Conservation (phyloP, 176 grass and related monocot genomes). For the Pontederia crassipes region DNA sequence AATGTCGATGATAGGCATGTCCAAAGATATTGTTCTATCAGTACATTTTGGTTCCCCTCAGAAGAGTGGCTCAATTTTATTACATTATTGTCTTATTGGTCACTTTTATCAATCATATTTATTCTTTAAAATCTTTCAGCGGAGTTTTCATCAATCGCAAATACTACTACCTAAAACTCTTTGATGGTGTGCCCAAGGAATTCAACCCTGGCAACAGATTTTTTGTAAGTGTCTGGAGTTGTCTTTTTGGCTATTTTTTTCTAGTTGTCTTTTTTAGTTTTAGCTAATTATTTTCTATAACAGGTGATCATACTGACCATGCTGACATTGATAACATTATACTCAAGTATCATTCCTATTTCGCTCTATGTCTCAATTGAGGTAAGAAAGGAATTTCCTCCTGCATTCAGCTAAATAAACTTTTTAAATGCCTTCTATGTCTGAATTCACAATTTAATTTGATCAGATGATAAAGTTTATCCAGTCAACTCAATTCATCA, state of each 20-base stretch:
- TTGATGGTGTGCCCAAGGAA: conserved; percentile 53
- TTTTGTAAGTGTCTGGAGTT: conserved; percentile 46
- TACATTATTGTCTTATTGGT: background rate
- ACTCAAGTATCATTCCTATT: conserved; percentile 97
- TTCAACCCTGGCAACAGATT: conserved; percentile 92
- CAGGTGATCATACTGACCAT: conserved; percentile 96
- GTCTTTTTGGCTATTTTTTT: conserved; percentile 2
- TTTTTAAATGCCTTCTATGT: background rate
- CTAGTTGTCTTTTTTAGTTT: conserved; percentile 16
- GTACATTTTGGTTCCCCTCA: no score
- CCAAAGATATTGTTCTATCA: conserved; percentile 1
- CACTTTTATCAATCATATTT: conserved; percentile 19
- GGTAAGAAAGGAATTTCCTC: conserved; percentile 23
- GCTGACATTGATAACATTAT: conserved; percentile 98
- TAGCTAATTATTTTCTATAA: conserved; percentile 11
- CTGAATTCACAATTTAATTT: conserved; percentile 24
- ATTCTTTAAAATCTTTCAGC: conserved; percentile 42
- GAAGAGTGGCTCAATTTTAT: background rate
- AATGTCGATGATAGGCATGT: background rate
- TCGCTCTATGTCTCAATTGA: conserved; percentile 99
- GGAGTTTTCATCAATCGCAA: conserved; percentile 86
- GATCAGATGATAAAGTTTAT: conserved; percentile 99
- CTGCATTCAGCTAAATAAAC: background rate
- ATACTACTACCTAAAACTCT: conserved; percentile 89
- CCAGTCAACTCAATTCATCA: conserved; percentile 91